Evolutionary conservation across 2,329 filamentous ascomycete genomes (phyloP), one percentile per base, ranked within the genome.

Genomic region (Curvularia lunata): DNA sequence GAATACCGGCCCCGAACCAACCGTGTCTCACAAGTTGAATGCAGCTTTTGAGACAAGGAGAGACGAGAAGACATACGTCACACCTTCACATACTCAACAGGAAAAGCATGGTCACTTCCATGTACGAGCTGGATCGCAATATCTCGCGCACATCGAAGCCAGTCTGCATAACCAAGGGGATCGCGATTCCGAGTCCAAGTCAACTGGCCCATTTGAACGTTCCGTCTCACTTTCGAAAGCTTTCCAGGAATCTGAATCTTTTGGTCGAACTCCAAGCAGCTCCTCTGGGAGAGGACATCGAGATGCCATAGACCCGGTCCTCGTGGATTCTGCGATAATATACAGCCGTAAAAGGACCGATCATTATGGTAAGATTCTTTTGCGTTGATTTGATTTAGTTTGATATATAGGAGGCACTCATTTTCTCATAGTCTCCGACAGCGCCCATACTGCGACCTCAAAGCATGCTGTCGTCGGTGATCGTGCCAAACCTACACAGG

Each of bases 211-310:
- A 7, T 5, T 6, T 6, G 27, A 12, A 18, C 13, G 5, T 32
- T 5, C 21, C 23, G 16, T 12, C 19, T 16, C 13, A 5, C 5
- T 42, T 13, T 23, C 40, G 13, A n/a, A 16, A 13, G 23, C 5
- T n/a, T 6, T 16, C 25, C 21, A 6, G 25, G 21, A 16, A 16
- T 32, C 27, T 4, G 13, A 30, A 8, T 2, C 8, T 47, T 47
- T 2, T 16, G 5, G 9, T 18, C 56, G 58, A 38, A 48, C 43
- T 10, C 53, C 63, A n/a, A 73, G 67, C 41, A 41, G 38, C 10
- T 62, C 60, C 1, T 71, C 64, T 8, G 54, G 68, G 19, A 68
- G 62, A 30, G 60, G 56, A 16, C n/a, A 38, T 16, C 41, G 46
- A 9, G n/a, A 41, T 4, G n/a, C 25, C 5, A 40, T 49, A 6